These are phyloP conservation scores for Coemansia pectinata DNA, from an alignment of 192 early-diverging fungal species.

Conservation along the genomic window DNA sequence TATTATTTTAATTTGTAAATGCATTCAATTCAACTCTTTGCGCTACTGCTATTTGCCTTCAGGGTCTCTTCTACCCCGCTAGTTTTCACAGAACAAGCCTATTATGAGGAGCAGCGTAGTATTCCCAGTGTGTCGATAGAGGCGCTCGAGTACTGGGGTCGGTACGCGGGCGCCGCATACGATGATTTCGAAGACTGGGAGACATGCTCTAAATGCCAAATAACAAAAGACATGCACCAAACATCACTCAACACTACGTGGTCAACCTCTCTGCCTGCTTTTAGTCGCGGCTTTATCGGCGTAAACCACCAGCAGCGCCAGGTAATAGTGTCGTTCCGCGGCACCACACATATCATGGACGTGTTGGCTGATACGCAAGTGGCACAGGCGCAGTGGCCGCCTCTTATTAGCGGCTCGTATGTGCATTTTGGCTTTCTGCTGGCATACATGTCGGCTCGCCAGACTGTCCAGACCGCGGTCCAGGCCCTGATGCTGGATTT, in stretches of 20 bases:
- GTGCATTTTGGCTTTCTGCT: constrained; percentile 42
- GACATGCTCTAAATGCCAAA: constrained; percentile 7
- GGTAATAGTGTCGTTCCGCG: constrained; percentile 31
- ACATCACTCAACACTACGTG: constrained; percentile 17
- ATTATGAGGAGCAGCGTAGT: background rate
- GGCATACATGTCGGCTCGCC: constrained; percentile 27
- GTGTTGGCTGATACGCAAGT: constrained; percentile 22
- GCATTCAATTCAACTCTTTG: background rate
- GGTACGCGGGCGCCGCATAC: constrained; percentile 33
- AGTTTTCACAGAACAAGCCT: background rate
- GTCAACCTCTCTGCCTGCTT: constrained; percentile 26
- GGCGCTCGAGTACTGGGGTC: constrained; percentile 21
- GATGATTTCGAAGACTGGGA: constrained; percentile 38
- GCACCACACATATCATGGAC: constrained; percentile 40
- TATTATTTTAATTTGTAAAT: background rate
- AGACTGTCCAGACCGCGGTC: constrained; percentile 4
- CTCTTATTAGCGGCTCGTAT: background rate
- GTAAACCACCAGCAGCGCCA: constrained; percentile 7
- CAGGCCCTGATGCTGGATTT: background rate
- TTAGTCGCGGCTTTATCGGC: constrained; percentile 39
- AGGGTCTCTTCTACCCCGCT: background rate
- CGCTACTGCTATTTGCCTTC: background rate
- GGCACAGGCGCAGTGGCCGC: constrained; percentile 20
- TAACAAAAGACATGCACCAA: constrained; percentile 6
- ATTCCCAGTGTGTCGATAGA: background rate